Conservation (phyloP, 2,329 filamentous ascomycete species). For the Ceratocystis eucalypticola region DNA sequence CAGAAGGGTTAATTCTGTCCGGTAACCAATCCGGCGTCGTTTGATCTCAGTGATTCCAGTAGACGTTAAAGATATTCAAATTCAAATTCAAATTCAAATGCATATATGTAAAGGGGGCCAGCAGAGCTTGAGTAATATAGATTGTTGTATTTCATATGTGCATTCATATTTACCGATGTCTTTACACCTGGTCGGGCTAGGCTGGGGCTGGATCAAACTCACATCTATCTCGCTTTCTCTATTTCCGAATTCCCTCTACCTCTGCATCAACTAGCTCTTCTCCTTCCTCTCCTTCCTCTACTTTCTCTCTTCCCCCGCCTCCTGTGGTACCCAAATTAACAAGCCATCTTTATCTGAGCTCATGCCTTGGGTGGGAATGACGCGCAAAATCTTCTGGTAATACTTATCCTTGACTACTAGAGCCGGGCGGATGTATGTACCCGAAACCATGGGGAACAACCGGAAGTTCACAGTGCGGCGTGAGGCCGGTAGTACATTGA, state of each 20-base stretch:
- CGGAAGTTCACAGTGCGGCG: constrained; percentile 60
- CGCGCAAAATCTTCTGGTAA: constrained; percentile 77
- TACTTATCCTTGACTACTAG: constrained; percentile 77
- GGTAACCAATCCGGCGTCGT: no score
- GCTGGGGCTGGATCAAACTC: no score
- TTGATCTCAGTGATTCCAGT: no score
- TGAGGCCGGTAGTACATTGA: constrained; percentile 74
- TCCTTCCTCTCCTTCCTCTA: not conserved
- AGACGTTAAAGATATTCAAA: no score
- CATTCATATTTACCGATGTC: not conserved
- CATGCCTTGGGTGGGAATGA: constrained; percentile 65
- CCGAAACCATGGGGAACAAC: constrained; percentile 52
- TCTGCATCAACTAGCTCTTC: no score
- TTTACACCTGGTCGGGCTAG: no score
- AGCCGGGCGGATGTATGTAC: constrained; percentile 56
- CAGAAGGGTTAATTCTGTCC: no score
- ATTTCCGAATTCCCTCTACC: no score
- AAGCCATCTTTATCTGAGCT: constrained; percentile 51
- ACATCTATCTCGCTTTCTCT: no score
- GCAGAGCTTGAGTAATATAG: not conserved
- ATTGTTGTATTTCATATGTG: not conserved
- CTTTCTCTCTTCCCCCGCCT: constrained; percentile 24
- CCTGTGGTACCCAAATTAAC: constrained; percentile 44
- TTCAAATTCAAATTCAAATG: no score
- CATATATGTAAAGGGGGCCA: not conserved